phyloP scores from a whole-genome alignment of 2,329 filamentous ascomycete genomes.

The Microsporum canis region DNA sequence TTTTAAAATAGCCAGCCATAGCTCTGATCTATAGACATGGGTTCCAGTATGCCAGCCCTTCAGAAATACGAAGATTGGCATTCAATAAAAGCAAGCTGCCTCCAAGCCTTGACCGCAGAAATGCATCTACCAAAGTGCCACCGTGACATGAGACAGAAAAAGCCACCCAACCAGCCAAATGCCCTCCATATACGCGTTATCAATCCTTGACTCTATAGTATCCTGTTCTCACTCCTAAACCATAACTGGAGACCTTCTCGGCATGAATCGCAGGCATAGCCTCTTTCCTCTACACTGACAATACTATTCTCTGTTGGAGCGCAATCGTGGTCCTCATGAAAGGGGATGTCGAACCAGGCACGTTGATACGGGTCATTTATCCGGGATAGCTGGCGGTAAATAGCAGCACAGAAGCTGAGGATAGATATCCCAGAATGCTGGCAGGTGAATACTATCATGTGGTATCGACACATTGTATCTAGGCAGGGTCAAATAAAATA shows the following conservation, averaged over 20 bases:
- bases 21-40: too few relatives aligned
- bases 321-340: constrained; percentile 9
- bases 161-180: neutral
- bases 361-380: constrained; percentile 23
- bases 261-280: constrained; percentile 7
- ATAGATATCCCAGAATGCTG: constrained; percentile 18
- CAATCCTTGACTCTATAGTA: neutral
- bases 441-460: constrained; percentile 19
- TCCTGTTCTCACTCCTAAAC: neutral
- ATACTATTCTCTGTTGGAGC: constrained; percentile 10
- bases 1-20: too few relatives aligned
- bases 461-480: constrained; percentile 22
- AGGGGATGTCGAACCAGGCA: constrained; percentile 10
- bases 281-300: neutral
- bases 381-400: constrained; percentile 19
- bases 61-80: too few relatives aligned
- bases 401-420: constrained; percentile 17
- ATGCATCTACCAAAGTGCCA: constrained; percentile 5
- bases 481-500: neutral
- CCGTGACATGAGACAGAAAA: neutral
- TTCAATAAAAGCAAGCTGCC: neutral
- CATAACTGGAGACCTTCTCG: neutral
- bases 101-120: neutral
- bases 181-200: too few relatives aligned
- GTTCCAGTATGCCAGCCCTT: too few relatives aligned